Base-by-base conservation (phyloP, 2,329 filamentous ascomycete genomes). In the Beauveria medogensis region DNA sequence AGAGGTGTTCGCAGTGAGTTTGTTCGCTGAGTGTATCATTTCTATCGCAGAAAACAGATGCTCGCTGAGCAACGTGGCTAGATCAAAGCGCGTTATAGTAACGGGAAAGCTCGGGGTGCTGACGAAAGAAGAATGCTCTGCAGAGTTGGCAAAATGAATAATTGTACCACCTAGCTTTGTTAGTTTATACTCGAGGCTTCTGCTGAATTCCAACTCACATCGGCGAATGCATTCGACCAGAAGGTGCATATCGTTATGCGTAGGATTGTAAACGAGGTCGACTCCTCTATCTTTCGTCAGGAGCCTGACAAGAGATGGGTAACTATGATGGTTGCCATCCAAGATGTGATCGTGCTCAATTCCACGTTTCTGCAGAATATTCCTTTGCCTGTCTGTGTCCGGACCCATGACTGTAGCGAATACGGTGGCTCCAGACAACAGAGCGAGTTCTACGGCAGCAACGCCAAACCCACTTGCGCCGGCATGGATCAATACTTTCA, bases 201-300 rank as follows among this genome's bases (percentile, higher is more conserved):
- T 4, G 30, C 24, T 18, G 12, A 24, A 16, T 14, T 47, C 2
- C 16, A 68, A 69, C 73, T 67, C 69, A 73, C 76, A 70, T 26
- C 64, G 67, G 41, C 71, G 69, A 26, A 78, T 70, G 47, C 74
- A 77, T 44, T 69, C 65, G 16, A 70, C 65, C 59, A 69, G 73
- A 3, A 67, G 61, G 3, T 72, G 69, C 4, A 72, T 56, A 41
- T 73, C 65, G 9, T 71, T 66, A 53, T 73, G 73, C 0, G 78
- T 76, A 0, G 79, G 71, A 63, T 80, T 79, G 56, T 80, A 79
- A 2, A 81, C 69, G 3, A 80, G 62, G 50, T 82, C 75, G 2
- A 80, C 67, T 14, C 73, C 73, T 34, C 64, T 64, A 3, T 66
- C 68, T 16, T 62, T 63, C 1, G 76, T 78, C 20, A 70, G 58